Base-by-base conservation (phyloP, 2,329 filamentous ascomycete species). In the Colletotrichum acutatum region DNA sequence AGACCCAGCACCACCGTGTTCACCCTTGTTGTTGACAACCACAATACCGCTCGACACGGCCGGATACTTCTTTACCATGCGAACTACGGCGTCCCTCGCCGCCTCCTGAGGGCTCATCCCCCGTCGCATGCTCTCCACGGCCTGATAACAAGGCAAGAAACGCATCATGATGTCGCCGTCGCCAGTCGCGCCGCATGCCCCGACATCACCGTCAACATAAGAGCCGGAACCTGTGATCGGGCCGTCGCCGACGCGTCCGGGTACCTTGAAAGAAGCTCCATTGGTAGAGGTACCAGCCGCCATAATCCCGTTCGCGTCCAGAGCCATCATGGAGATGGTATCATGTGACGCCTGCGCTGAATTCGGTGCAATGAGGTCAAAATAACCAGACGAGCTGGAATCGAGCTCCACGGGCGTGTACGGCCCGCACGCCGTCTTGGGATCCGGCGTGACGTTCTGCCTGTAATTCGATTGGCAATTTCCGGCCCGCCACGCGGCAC, bases 91-190 rank as follows among this genome's bases (percentile, higher is more conserved):
- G 68, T 90, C 86, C 59, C 87, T 83, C 0, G 88, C 88, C 0
- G 88, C 88, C 37, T 84, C 81, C 5, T 77, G 80, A 0, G 88
- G 86, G 0, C 78, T 78, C 83, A 89, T 84, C 1, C 88, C 88
- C 1, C 77, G 78, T 12, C 88, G 81, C 77, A 90, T 72, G 71
- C 81, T 89, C 80, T 90, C 88, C 1, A 90, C 84, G 1, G 88
- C 88, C 76, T 90, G 88, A 75, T 90, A 90, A 76, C 88, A 90
- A 0, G 88, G 88, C 28, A 90, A 77, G 74, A 89, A 89, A 4
- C 87, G 83, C 84, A 89, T 87, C 87, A 90, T 89, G 71, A 89
- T 79, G 76, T 90, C 88, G 0, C 88, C 88, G 66, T 90, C 88
- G 1, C 88, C 88, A 0, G 88, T 90, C 2, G 88, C 87, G 8